Conservation (phyloP, 202 grass and related monocot genomes). For the Tripidium arundinaceum region DNA sequence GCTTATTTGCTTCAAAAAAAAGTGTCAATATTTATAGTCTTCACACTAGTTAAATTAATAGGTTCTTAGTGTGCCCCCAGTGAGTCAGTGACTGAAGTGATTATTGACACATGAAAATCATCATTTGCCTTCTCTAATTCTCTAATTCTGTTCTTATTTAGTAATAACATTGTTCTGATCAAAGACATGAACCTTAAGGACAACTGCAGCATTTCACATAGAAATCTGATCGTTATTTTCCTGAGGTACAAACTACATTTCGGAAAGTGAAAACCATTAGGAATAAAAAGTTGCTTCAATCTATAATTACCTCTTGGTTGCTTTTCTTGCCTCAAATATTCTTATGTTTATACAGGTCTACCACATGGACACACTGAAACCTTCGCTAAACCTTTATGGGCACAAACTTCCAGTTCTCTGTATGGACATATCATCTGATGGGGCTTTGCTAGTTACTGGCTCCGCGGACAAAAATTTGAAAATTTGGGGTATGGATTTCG, state of each 20-base stretch:
- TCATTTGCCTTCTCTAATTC: not conserved
- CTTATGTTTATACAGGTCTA: slow-evolving; percentile 60
- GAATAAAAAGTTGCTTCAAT: slow-evolving; percentile 10
- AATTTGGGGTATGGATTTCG: slow-evolving; percentile 99
- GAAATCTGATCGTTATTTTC: no score
- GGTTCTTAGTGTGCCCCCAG: not conserved
- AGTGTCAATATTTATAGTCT: not conserved
- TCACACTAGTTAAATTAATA: not conserved
- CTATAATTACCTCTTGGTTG: slow-evolving; percentile 1
- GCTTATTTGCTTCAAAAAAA: not conserved
- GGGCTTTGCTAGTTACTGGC: slow-evolving; percentile 80
- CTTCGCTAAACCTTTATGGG: slow-evolving; percentile 66
- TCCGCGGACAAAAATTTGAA: slow-evolving; percentile 97
- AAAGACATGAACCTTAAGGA: not conserved
- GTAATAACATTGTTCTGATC: not conserved
- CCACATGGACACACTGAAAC: slow-evolving; percentile 80
- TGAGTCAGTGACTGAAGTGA: not conserved
- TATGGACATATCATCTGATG: slow-evolving; percentile 96
- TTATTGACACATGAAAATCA: not conserved
- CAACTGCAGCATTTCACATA: not conserved
- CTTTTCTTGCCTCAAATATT: slow-evolving; percentile 26
- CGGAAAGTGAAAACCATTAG: not conserved
- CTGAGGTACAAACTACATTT: not conserved
- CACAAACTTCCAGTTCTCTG: slow-evolving; percentile 93
- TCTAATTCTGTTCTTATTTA: not conserved